Conservation (phyloP, 2,329 filamentous ascomycete genomes). For the Phyllosticta citriasiana region DNA sequence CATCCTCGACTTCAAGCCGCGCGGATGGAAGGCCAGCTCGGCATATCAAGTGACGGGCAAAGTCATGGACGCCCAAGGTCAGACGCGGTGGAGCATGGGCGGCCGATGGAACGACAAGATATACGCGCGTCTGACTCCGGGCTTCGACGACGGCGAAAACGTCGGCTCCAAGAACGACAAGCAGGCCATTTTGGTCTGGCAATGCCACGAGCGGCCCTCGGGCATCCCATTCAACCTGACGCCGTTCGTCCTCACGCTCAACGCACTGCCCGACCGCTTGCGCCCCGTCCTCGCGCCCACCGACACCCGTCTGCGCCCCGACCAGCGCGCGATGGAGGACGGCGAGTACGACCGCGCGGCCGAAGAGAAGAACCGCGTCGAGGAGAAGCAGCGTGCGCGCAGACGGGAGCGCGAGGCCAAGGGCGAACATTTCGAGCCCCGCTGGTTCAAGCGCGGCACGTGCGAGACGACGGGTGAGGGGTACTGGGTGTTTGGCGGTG, state of each 20-base stretch:
- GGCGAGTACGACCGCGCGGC: slow-evolving; percentile 94
- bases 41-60: slow-evolving; percentile 84
- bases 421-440: slow-evolving; percentile 73
- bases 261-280: slow-evolving; percentile 80
- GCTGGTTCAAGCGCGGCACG: slow-evolving; percentile 69
- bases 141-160: slow-evolving; percentile 57
- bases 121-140: slow-evolving; percentile 85
- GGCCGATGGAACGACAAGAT: slow-evolving; percentile 97
- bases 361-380: slow-evolving; percentile 84
- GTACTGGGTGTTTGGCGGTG: slow-evolving; percentile 80
- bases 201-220: slow-evolving; percentile 68
- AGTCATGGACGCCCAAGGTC: slow-evolving; percentile 68
- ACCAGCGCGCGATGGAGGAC: slow-evolving; percentile 97
- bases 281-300: slow-evolving; percentile 73
- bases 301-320: slow-evolving; percentile 82
- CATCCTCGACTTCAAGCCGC: slow-evolving; percentile 81
- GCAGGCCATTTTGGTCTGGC: slow-evolving; percentile 85
- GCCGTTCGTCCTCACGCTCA: slow-evolving; percentile 89
- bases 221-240: slow-evolving; percentile 96
- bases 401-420: slow-evolving; percentile 61
- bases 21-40: slow-evolving; percentile 90
- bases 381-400: slow-evolving; percentile 78
- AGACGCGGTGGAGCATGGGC: slow-evolving; percentile 78
- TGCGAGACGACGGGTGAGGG: slow-evolving; percentile 77
- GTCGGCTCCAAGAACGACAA: slow-evolving; percentile 41